Conservation (phyloP, 352 stramenopile genomes). For the Pythium volutum region DNA sequence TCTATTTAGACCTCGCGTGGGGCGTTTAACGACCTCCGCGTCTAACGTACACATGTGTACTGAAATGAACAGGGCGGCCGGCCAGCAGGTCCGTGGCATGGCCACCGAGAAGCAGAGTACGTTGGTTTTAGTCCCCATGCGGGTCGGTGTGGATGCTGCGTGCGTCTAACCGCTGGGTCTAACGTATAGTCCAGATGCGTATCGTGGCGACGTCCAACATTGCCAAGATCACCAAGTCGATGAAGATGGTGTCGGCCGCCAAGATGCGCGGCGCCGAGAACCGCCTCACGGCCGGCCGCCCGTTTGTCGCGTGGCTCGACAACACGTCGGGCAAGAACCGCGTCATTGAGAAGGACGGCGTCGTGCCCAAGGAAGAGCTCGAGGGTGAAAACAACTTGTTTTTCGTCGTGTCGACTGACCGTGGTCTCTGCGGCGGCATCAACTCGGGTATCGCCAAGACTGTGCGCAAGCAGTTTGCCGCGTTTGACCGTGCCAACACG, state of each 20-base stretch:
- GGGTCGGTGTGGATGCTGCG: no score
- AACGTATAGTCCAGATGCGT: slow-evolving; percentile 86
- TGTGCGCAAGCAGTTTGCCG: slow-evolving; percentile 77
- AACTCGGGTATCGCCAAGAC: slow-evolving; percentile 96
- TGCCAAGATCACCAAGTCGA: slow-evolving; percentile 99
- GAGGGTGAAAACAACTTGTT: slow-evolving; percentile 90
- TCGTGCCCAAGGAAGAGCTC: slow-evolving; percentile 82
- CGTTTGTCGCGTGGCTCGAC: slow-evolving; percentile 80
- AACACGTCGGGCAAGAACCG: slow-evolving; percentile 77
- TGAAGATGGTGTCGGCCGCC: slow-evolving; percentile 99
- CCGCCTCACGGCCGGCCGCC: slow-evolving; percentile 75
- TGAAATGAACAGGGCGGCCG: slow-evolving; percentile 41
- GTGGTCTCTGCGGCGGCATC: slow-evolving; percentile 98
- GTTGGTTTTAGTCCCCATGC: no score
- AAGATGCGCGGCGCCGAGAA: slow-evolving; percentile 98
- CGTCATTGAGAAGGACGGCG: slow-evolving; percentile 86
- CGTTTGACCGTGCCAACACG: slow-evolving; percentile 50
- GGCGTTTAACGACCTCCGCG: background rate
- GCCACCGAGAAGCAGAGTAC: slow-evolving; percentile 98
- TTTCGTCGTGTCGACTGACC: slow-evolving; percentile 96
- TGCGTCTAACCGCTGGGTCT: background rate
- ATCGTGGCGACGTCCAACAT: slow-evolving; percentile 99
- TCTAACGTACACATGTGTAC: slow-evolving; percentile 7
- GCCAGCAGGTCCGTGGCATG: slow-evolving; percentile 92
- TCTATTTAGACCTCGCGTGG: background rate